Percentiles rank a stretch among this genome's conserved stretches.
phyloP scores from a whole-genome alignment of 2,329 filamentous ascomycete genomes.

The Trichoderma aggressivum region DNA sequence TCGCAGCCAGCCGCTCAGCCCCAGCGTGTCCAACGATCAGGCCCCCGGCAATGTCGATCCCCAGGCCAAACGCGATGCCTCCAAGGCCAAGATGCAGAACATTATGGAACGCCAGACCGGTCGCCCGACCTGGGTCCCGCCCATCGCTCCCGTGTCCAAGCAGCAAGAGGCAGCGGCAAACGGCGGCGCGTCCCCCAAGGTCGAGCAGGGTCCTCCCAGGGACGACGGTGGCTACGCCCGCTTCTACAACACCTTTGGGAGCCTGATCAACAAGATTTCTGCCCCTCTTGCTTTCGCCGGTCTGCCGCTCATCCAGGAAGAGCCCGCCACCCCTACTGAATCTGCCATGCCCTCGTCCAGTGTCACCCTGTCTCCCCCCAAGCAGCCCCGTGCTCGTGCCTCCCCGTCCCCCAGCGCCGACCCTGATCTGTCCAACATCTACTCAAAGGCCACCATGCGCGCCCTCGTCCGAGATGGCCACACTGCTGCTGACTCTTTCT shows the following conservation, averaged over 20 bases:
- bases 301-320: conserved; percentile 67
- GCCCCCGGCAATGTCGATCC: conserved; percentile 66
- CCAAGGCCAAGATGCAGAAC: conserved; percentile 52
- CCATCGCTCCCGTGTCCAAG: conserved; percentile 29
- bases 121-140: conserved; percentile 53
- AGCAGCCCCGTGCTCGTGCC: conserved; percentile 31
- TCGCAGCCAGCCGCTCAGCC: conserved; percentile 64
- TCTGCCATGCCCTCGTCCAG: conserved; percentile 35
- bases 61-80: conserved; percentile 48
- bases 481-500: conserved; percentile 74
- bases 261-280: conserved; percentile 81
- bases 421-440: conserved; percentile 77
- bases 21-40: conserved; percentile 71
- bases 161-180: conserved; percentile 24
- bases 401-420: conserved; percentile 39
- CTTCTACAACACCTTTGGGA: conserved; percentile 91
- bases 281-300: conserved; percentile 91
- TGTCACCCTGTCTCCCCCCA: conserved; percentile 31
- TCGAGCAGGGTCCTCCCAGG: conserved; percentile 26
- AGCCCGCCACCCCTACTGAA: conserved; percentile 34
- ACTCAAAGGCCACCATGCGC: conserved; percentile 79
- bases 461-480: conserved; percentile 70
- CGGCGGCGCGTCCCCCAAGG: conserved; percentile 26
- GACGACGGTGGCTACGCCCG: conserved; percentile 78
- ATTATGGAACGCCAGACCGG: conserved; percentile 52